Evolutionary conservation across 2,329 filamentous ascomycete species (phyloP).

Genomic region (Lecanosticta acicola): DNA sequence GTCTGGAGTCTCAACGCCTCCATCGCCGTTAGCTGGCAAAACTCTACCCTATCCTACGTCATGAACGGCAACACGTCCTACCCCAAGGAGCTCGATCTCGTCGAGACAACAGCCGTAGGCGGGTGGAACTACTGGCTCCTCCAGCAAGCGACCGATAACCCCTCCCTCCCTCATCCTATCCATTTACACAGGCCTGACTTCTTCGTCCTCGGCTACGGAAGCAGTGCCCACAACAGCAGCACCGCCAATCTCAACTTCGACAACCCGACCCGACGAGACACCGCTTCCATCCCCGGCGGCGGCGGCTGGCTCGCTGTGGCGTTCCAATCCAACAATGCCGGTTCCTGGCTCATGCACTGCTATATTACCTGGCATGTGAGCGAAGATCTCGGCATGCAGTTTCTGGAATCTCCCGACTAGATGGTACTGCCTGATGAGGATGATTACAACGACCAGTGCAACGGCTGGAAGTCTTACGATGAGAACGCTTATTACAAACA

Average conservation of each 20-base stretch:
- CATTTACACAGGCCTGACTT: conserved; percentile 53
- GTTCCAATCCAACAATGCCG: conserved; percentile 49
- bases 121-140: conserved; percentile 47
- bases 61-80: conserved; percentile 40
- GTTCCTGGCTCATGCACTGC: conserved; percentile 36
- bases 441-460: conserved; percentile 1
- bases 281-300: conserved; percentile 38
- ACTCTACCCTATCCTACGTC: conserved; percentile 43
- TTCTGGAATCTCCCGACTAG: conserved; percentile 4
- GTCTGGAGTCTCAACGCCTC: conserved; percentile 34
- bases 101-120: conserved; percentile 31
- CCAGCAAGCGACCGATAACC: conserved; percentile 35
- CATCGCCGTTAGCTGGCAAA: conserved; percentile 40
- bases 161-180: conserved; percentile 51
- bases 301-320: conserved; percentile 45
- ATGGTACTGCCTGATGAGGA: conserved; percentile 1
- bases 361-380: conserved; percentile 9
- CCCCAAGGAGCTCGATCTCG: conserved; percentile 36
- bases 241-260: conserved; percentile 29
- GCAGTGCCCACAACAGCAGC: conserved; percentile 25
- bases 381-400: conserved; percentile 6
- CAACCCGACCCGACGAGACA: conserved; percentile 47
- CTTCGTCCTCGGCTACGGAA: conserved; percentile 28
- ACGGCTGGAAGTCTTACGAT: conserved; percentile 2
- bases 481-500: not conserved